phyloP scores from a whole-genome alignment of 352 stramenopile genomes.

The Phytophthora ramorum region DNA sequence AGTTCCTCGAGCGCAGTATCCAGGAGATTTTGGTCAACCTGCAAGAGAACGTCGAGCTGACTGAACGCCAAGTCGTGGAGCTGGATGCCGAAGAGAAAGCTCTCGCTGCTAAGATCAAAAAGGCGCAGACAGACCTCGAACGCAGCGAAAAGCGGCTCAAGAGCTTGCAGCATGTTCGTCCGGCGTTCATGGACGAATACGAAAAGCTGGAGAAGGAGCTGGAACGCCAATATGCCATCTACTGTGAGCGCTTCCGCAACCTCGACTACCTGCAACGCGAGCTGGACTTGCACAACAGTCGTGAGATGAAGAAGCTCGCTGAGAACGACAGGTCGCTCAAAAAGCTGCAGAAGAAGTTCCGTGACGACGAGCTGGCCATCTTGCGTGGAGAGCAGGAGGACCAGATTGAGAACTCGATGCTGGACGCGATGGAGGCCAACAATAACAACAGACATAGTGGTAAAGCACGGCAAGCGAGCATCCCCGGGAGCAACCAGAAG shows the following conservation, averaged over 20 bases:
- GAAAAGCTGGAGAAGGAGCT: slow-evolving; percentile 97
- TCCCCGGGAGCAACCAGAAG: slow-evolving; percentile 60
- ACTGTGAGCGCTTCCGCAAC: slow-evolving; percentile 95
- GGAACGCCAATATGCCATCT: slow-evolving; percentile 95
- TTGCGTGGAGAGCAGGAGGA: slow-evolving; percentile 90
- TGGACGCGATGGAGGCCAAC: slow-evolving; percentile 49
- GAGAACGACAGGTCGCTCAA: slow-evolving; percentile 92
- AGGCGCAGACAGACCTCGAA: slow-evolving; percentile 95
- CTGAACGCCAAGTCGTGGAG: slow-evolving; percentile 90
- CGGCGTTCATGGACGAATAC: slow-evolving; percentile 98
- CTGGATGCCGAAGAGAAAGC: slow-evolving; percentile 93
- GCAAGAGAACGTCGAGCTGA: slow-evolving; percentile 88
- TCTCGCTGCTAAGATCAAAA: slow-evolving; percentile 93
- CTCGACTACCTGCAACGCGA: slow-evolving; percentile 97
- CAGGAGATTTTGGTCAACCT: slow-evolving; percentile 75
- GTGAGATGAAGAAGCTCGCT: slow-evolving; percentile 88
- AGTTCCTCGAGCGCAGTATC: slow-evolving; percentile 89
- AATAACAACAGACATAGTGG: slow-evolving; percentile 53
- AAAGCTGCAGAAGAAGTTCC: slow-evolving; percentile 94
- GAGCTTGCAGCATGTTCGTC: slow-evolving; percentile 91
- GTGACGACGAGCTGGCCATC: slow-evolving; percentile 91
- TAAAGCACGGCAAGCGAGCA: slow-evolving; percentile 34
- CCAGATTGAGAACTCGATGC: slow-evolving; percentile 67
- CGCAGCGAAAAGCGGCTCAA: slow-evolving; percentile 95
- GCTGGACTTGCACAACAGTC: slow-evolving; percentile 89